These are phyloP conservation scores for Chromosphaera perkinsii DNA, from an alignment of 208 protist species.

Conservation along the genomic window DNA sequence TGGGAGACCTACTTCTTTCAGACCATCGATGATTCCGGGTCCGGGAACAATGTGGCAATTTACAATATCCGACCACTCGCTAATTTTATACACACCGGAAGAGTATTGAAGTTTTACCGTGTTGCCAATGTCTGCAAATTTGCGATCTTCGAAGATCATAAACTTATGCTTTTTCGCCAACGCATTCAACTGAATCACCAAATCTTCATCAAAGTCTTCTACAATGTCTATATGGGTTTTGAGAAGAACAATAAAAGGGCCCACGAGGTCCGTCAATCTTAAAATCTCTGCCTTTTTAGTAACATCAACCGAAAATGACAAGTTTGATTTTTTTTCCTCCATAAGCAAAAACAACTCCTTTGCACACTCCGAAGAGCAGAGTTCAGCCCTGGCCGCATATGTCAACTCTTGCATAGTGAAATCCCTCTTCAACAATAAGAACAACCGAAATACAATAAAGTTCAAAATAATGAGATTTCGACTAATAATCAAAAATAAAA, in stretches of 20 bases:
- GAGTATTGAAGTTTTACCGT: conserved; percentile 63
- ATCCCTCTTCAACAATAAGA: too few species aligned
- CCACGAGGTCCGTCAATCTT: conserved; percentile 20
- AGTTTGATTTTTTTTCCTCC: conserved; percentile 63
- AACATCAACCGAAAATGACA: conserved; percentile 64
- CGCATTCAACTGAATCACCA: not conserved
- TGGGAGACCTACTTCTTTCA: conserved; percentile 32
- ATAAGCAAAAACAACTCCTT: conserved; percentile 51
- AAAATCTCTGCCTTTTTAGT: conserved; percentile 37
- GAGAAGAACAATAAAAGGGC: conserved; percentile 61
- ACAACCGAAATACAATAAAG: too few species aligned
- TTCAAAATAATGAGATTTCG: too few species aligned
- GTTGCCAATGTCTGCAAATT: conserved; percentile 78
- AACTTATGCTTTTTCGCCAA: conserved; percentile 68
- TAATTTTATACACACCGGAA: conserved; percentile 65
- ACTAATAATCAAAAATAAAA: too few species aligned
- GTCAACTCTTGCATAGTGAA: not conserved
- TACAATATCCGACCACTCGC: conserved; percentile 54
- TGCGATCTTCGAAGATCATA: conserved; percentile 78
- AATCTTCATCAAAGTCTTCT: conserved; percentile 40
- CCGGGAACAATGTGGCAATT: conserved; percentile 42
- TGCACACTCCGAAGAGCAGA: conserved; percentile 30
- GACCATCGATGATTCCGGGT: conserved; percentile 52
- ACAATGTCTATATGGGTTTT: conserved; percentile 75
- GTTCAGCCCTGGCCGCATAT: conserved; percentile 33